phyloP scores from a whole-genome alignment of 495 filamentous ascomycete species.

The Parathielavia appendiculata region DNA sequence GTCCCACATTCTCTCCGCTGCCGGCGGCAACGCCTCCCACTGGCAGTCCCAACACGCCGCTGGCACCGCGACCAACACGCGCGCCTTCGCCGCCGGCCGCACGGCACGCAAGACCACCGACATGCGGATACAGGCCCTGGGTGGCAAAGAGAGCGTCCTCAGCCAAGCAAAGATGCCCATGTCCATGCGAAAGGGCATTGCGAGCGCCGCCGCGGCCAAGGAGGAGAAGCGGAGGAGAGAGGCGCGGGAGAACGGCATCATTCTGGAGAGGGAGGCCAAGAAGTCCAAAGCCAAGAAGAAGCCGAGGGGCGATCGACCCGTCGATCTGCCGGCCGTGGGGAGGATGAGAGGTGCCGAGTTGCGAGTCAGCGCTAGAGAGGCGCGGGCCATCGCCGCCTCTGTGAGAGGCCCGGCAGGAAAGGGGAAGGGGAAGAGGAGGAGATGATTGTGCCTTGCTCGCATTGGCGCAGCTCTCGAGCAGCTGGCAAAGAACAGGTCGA shows the following conservation, averaged over 20 bases:
- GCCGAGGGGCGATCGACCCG: slow-evolving; percentile 51
- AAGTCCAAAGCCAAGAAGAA: slow-evolving; percentile 38
- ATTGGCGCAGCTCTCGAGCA: neutral
- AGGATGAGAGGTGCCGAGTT: slow-evolving; percentile 75
- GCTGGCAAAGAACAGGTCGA: neutral
- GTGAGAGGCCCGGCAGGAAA: slow-evolving; percentile 27
- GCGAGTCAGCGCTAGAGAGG: slow-evolving; percentile 71
- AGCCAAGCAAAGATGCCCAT: slow-evolving; percentile 81
- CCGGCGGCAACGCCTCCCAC: slow-evolving; percentile 49
- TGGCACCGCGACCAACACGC: slow-evolving; percentile 21
- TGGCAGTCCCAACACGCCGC: slow-evolving; percentile 28
- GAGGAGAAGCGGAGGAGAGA: slow-evolving; percentile 70
- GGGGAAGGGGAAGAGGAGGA: slow-evolving; percentile 30
- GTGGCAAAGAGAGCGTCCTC: slow-evolving; percentile 67
- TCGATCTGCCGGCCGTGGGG: slow-evolving; percentile 72
- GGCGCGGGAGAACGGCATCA: slow-evolving; percentile 83
- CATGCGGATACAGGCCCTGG: slow-evolving; percentile 71
- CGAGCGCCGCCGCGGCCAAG: slow-evolving; percentile 53
- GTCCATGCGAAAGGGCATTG: slow-evolving; percentile 71
- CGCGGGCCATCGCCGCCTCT: slow-evolving; percentile 55
- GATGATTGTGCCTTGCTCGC: slow-evolving; percentile 15
- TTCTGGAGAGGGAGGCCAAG: slow-evolving; percentile 63
- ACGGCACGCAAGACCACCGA: slow-evolving; percentile 69
- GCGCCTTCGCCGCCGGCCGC: slow-evolving; percentile 37
- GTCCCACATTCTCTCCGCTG: slow-evolving; percentile 80